Percentiles rank a stretch among this genome's conserved stretches.
Conservation (phyloP, 2,329 filamentous ascomycete species). For the Didymosphaeria variabile region DNA sequence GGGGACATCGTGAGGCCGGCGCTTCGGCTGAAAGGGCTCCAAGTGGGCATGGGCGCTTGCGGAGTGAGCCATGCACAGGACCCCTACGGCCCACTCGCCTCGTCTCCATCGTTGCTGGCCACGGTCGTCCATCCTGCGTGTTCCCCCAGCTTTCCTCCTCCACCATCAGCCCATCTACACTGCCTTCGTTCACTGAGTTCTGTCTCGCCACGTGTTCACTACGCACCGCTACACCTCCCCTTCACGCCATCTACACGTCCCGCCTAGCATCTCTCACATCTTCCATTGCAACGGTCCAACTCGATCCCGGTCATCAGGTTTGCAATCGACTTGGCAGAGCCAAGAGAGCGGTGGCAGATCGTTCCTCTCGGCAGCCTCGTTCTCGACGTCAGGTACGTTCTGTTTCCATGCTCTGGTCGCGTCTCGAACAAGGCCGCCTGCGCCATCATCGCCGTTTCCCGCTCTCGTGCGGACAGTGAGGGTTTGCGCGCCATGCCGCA, state of each 20-base stretch:
- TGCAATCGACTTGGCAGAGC: constrained; percentile 24
- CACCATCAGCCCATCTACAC: not conserved
- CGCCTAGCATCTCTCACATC: not conserved
- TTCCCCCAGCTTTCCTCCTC: constrained; percentile 1
- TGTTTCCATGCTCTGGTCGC: constrained; percentile 12
- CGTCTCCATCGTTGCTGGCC: not conserved
- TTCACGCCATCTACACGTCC: not conserved
- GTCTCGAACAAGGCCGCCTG: constrained; percentile 18
- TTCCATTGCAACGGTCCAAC: not conserved
- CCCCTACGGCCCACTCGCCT: constrained; percentile 2
- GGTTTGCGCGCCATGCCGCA: constrained; percentile 4
- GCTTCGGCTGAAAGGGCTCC: constrained; percentile 1
- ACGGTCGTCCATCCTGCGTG: constrained; percentile 5
- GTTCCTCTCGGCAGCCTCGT: constrained; percentile 26
- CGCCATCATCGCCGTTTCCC: constrained; percentile 19
- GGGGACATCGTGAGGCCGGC: not conserved
- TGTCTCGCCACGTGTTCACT: not conserved
- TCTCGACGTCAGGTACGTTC: constrained; percentile 35
- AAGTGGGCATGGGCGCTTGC: not conserved
- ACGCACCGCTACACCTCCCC: not conserved
- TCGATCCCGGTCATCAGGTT: constrained; percentile 8
- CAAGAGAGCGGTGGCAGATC: constrained; percentile 22
- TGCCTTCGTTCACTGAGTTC: not conserved
- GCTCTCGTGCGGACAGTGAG: constrained; percentile 13
- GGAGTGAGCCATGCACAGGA: not conserved